phyloP scores from a whole-genome alignment of 1,139 yeast species.

The Suhomyces coccinellae region DNA sequence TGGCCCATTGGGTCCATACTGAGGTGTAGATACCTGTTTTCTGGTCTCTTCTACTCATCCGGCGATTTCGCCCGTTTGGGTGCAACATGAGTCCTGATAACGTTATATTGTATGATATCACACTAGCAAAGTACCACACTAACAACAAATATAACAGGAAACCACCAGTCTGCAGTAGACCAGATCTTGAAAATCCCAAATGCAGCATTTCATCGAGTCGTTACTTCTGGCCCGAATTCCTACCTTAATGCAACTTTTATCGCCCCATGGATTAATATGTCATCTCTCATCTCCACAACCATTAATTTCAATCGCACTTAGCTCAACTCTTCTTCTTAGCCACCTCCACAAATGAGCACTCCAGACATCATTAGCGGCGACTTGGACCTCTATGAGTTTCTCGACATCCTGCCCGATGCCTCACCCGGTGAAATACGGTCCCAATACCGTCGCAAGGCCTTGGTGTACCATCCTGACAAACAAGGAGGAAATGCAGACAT shows the following conservation, averaged over 20 bases:
- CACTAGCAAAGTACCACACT: too few species aligned
- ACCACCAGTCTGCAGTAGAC: too few species aligned
- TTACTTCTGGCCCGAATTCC: too few species aligned
- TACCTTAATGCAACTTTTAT: too few species aligned
- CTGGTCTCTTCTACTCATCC: too few species aligned
- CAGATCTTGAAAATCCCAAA: too few species aligned
- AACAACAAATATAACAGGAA: too few species aligned
- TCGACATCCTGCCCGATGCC: slow-evolving; percentile 28
- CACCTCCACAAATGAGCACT: background rate
- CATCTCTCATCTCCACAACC: background rate
- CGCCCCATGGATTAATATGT: background rate
- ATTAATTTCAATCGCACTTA: background rate
- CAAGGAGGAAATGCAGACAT: slow-evolving; percentile 35
- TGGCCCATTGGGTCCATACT: too few species aligned
- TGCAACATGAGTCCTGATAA: background rate
- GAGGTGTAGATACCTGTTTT: too few species aligned
- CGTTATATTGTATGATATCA: too few species aligned
- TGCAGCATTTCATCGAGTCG: too few species aligned
- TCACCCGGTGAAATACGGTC: slow-evolving; percentile 17
- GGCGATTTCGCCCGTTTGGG: background rate
- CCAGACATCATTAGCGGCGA: slow-evolving; percentile 27
- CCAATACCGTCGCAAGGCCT: slow-evolving; percentile 24
- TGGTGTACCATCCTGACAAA: slow-evolving; percentile 48
- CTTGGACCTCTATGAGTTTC: slow-evolving; percentile 35
- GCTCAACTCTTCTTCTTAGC: too few species aligned